Conservation (phyloP, 1,284 basidiomycete genomes). For the Ganoderma meredithae region DNA sequence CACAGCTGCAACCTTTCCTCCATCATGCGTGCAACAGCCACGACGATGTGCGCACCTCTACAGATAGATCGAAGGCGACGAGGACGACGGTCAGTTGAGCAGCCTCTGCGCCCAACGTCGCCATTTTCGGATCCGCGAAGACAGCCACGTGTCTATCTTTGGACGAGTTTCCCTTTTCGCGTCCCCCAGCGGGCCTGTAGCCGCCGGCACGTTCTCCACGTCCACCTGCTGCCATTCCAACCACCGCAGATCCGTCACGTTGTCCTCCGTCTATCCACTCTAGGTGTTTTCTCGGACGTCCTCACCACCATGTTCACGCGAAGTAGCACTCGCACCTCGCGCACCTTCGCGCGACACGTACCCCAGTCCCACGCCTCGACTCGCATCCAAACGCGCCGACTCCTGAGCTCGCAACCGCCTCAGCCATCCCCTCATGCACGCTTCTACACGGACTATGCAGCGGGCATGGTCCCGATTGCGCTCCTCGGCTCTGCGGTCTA, state of each 20-base stretch:
- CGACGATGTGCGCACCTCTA: not conserved
- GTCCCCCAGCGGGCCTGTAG: not conserved
- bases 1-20: not conserved
- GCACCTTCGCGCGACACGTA: slow-evolving; percentile 16
- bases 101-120: slow-evolving; percentile 1
- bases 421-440: slow-evolving; percentile 59
- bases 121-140: slow-evolving; percentile 18
- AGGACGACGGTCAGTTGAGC: slow-evolving; percentile 11
- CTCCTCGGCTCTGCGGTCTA: slow-evolving; percentile 80
- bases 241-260: not conserved
- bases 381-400: slow-evolving; percentile 21
- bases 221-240: not conserved
- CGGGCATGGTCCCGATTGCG: slow-evolving; percentile 79
- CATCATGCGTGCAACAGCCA: not conserved
- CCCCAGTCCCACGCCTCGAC: slow-evolving; percentile 8
- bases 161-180: not conserved
- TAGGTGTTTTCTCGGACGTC: slow-evolving; percentile 1
- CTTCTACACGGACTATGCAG: slow-evolving; percentile 72
- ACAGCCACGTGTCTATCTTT: slow-evolving; percentile 21
- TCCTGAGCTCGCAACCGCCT: slow-evolving; percentile 23
- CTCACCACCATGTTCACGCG: not conserved
- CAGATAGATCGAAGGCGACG: not conserved
- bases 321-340: slow-evolving; percentile 1
- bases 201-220: slow-evolving; percentile 3
- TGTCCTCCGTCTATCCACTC: not conserved